These are phyloP conservation scores for Mycena latifolia DNA, from an alignment of 768 basidiomycete species.

Conservation along the genomic window DNA sequence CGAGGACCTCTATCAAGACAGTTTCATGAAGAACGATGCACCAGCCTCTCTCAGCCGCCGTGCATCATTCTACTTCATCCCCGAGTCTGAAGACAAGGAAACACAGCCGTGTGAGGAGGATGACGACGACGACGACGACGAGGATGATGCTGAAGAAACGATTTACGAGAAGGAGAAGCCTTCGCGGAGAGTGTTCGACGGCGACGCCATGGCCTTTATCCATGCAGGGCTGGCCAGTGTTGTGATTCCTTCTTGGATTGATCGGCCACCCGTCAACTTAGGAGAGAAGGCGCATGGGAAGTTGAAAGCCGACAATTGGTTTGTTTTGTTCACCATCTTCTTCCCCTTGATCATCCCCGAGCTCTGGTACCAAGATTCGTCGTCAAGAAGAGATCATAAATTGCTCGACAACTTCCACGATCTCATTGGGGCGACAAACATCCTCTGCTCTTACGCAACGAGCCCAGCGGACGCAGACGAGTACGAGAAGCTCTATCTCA, in stretches of 20 bases:
- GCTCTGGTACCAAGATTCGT: not conserved
- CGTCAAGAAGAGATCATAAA: not conserved
- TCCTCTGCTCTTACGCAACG: not conserved
- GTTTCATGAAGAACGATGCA: slow-evolving; percentile 7
- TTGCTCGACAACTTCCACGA: slow-evolving; percentile 25
- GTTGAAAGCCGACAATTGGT: slow-evolving; percentile 39
- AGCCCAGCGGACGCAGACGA: slow-evolving; percentile 10
- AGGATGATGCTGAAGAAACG: not conserved
- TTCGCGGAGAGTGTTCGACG: not conserved
- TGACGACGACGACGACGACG: not conserved
- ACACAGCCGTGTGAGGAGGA: not conserved
- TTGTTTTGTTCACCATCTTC: slow-evolving; percentile 24
- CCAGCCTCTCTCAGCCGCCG: slow-evolving; percentile 3
- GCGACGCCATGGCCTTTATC: slow-evolving; percentile 5
- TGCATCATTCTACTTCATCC: slow-evolving; percentile 8
- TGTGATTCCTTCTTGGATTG: too few species aligned
- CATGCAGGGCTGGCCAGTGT: slow-evolving; percentile 1
- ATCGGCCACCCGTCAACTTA: slow-evolving; percentile 32
- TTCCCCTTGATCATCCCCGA: too few species aligned
- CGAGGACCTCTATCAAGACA: slow-evolving; percentile 12
- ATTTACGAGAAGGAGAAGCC: slow-evolving; percentile 10
- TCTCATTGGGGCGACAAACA: slow-evolving; percentile 22
- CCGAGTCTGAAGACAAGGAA: not conserved
- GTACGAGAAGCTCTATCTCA: not conserved
- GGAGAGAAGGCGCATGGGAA: slow-evolving; percentile 35